Percentiles rank a stretch among this genome's conserved stretches.
Conservation (phyloP, 1,284 basidiomycete species). For the Boletus sp. region DNA sequence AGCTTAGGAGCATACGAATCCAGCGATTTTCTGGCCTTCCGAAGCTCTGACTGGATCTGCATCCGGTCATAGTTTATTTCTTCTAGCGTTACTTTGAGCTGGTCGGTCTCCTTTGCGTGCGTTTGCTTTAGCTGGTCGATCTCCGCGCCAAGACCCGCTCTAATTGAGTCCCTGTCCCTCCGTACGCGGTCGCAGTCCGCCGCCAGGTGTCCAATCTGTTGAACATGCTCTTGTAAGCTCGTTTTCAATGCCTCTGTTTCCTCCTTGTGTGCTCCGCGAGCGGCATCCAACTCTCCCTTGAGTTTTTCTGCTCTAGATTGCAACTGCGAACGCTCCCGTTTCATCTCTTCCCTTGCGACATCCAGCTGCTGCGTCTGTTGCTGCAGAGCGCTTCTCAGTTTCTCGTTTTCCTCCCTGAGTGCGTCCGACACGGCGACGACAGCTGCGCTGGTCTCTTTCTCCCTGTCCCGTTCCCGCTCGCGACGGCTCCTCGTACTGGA, state of each 20-base stretch:
- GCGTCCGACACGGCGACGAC: constrained; percentile 10
- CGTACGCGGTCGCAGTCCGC: constrained; percentile 33
- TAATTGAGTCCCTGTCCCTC: constrained; percentile 31
- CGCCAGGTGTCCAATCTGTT: constrained; percentile 27
- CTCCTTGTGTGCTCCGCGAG: constrained; percentile 12
- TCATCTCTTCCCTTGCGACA: constrained; percentile 10
- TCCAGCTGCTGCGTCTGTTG: constrained; percentile 23
- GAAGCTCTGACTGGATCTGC: constrained; percentile 29
- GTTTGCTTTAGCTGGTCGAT: constrained; percentile 30
- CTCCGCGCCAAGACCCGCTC: constrained; percentile 22
- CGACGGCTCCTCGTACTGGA: constrained; percentile 24
- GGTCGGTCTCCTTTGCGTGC: constrained; percentile 28
- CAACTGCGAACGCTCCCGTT: constrained; percentile 11
- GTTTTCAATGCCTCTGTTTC: constrained; percentile 23
- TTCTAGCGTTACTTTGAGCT: constrained; percentile 26
- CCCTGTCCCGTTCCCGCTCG: constrained; percentile 29
- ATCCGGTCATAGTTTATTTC: constrained; percentile 30
- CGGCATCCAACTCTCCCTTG: constrained; percentile 17
- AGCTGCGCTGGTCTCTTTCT: constrained; percentile 11
- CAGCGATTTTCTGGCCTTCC: constrained; percentile 27
- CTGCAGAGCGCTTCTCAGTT: constrained; percentile 24
- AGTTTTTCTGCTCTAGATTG: constrained; percentile 16
- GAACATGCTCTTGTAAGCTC: constrained; percentile 28
- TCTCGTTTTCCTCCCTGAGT: constrained; percentile 34
- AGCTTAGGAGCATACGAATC: constrained; percentile 26